Conservation (phyloP, 2,329 filamentous ascomycete genomes). For the Nothopassalora personata region DNA sequence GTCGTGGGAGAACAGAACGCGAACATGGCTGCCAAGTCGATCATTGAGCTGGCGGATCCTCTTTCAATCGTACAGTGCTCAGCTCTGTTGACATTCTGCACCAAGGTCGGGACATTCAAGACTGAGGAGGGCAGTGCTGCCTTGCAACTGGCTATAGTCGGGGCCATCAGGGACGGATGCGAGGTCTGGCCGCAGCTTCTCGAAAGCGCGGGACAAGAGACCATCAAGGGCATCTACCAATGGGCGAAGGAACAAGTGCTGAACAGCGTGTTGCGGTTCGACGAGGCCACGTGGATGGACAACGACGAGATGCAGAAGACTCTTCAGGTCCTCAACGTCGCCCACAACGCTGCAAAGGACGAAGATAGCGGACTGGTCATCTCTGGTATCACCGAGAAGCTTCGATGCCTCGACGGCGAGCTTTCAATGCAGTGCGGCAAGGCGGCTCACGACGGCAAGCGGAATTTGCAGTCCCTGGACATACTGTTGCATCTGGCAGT, state of each 20-base stretch:
- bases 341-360: constrained; percentile 16
- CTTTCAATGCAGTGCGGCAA: constrained; percentile 6
- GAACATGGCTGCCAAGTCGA: constrained; percentile 9
- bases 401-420: constrained; percentile 20
- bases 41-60: constrained; percentile 19
- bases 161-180: constrained; percentile 37
- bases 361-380: constrained; percentile 16
- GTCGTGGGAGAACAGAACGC: neutral
- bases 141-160: constrained; percentile 32
- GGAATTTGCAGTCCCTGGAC: constrained; percentile 9
- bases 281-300: constrained; percentile 1
- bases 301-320: constrained; percentile 12
- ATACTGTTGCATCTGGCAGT: constrained; percentile 39
- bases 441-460: neutral
- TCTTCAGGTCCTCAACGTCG: constrained; percentile 27
- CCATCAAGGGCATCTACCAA: constrained; percentile 24
- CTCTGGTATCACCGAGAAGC: constrained; percentile 21
- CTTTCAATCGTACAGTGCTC: constrained; percentile 22
- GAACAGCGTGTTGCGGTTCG: constrained; percentile 6
- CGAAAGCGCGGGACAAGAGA: constrained; percentile 31
- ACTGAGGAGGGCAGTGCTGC: constrained; percentile 5
- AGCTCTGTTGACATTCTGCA: constrained; percentile 13
- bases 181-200: constrained; percentile 42
- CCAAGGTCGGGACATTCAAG: constrained; percentile 5
- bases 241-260: constrained; percentile 34